phyloP scores from a whole-genome alignment of 129 eudicot species.

The Logfia minima region DNA sequence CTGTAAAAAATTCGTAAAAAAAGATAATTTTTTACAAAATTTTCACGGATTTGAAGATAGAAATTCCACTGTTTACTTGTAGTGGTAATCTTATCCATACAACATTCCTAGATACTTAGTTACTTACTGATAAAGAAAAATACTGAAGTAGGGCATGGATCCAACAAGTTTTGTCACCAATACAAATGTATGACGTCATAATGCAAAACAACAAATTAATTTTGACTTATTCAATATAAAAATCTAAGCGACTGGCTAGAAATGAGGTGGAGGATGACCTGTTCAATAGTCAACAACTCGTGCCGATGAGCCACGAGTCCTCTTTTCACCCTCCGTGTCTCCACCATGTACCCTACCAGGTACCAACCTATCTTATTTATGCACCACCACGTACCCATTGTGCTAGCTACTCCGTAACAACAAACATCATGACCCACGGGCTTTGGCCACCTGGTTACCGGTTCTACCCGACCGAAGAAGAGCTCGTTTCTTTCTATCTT shows the following conservation, averaged over 20 bases:
- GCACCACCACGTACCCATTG: constrained; percentile 2
- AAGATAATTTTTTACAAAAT: too few relatives aligned
- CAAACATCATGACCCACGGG: constrained; percentile 20
- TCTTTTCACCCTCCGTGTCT: constrained; percentile 34
- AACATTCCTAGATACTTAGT: too few relatives aligned
- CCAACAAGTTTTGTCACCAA: too few relatives aligned
- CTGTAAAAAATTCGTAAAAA: too few relatives aligned
- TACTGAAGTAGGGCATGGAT: too few relatives aligned
- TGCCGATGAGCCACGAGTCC: constrained; percentile 7
- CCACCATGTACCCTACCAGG: not conserved
- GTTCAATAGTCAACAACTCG: constrained; percentile 26
- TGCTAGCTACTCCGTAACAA: not conserved
- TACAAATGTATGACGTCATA: not conserved
- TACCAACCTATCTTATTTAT: not conserved
- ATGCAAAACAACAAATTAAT: not conserved
- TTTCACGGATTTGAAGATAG: too few relatives aligned
- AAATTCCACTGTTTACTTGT: too few relatives aligned
- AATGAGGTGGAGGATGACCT: constrained; percentile 14
- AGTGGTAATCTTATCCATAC: too few relatives aligned
- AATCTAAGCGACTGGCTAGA: constrained; percentile 17
- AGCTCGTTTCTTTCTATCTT: constrained; percentile 63
- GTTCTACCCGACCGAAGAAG: constrained; percentile 86
- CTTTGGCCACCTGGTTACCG: constrained; percentile 49
- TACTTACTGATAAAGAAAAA: too few relatives aligned
- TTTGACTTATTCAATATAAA: constrained; percentile 16